phyloP scores from a whole-genome alignment of 2,329 filamentous ascomycete genomes.

The Microdochium bolleyi region DNA sequence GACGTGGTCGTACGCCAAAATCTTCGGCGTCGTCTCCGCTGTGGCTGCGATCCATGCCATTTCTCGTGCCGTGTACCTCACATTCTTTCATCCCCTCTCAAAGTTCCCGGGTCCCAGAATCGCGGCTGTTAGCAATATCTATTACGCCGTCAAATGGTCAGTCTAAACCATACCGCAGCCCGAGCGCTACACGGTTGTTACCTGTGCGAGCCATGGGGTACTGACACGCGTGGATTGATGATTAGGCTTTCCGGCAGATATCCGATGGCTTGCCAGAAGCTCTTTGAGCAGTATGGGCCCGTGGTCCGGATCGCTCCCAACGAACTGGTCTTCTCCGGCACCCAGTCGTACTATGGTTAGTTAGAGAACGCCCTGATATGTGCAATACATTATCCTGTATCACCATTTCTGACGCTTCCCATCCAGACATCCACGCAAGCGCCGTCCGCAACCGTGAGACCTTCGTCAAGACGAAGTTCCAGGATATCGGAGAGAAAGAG shows the following conservation, averaged over 20 bases:
- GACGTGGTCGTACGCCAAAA: neutral
- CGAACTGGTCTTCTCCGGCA: constrained; percentile 9
- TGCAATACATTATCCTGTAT: neutral
- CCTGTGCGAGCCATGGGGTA: neutral
- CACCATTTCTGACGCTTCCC: neutral
- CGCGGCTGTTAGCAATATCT: constrained; percentile 4
- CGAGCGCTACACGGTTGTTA: neutral
- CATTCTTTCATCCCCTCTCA: constrained; percentile 4
- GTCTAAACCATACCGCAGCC: neutral
- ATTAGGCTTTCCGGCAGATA: constrained; percentile 2
- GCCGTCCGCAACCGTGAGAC: constrained; percentile 2
- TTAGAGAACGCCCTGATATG: neutral
- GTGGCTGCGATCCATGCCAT: neutral
- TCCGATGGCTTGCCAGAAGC: constrained; percentile 1
- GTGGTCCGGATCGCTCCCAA: constrained; percentile 10
- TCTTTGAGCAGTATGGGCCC: constrained; percentile 4
- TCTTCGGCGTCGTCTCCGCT: constrained; percentile 1
- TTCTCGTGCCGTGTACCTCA: neutral
- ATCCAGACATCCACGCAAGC: constrained; percentile 3
- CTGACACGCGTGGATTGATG: neutral
- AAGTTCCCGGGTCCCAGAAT: constrained; percentile 2
- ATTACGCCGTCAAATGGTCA: constrained; percentile 4
- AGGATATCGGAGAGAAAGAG: constrained; percentile 1
- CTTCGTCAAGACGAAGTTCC: constrained; percentile 2
- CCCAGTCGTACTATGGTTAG: constrained; percentile 3